Base-by-base conservation (phyloP, 2,329 filamentous ascomycete species). In the Epichloe coenophiala region DNA sequence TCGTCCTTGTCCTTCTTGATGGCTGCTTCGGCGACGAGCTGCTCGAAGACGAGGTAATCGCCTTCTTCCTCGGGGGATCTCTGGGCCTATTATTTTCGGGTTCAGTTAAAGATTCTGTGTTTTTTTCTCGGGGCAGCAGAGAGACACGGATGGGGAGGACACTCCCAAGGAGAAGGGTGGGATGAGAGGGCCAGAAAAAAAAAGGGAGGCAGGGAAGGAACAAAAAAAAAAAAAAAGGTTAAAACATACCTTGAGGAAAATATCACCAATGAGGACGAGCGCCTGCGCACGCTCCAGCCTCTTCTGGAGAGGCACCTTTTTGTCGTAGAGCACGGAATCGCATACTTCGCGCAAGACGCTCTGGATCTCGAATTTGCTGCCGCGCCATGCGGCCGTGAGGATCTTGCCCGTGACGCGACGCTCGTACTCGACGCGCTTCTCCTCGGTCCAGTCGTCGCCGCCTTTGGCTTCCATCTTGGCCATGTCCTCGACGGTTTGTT, bases 401-500 rank as follows among this genome's bases (percentile, higher is more conserved):
- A 98, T 97, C 78, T 98, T 98, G 62, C 93, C 93, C 9, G 93
- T 98, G 23, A 97, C 91, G 59, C 85, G 83, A 63, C 91, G 84
- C 75, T 97, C 93, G 62, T 95, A 96, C 71, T 98, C 93, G 41
- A 84, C 83, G 70, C 90, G 89, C 74, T 86, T 90, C 80, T 97
- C 93, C 55, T 98, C 93, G 1, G 93, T 97, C 93, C 93, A 98
- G 54, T 95, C 89, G 51, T 96, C 93, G 47, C 93, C 93, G 49
- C 91, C 93, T 62, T 84, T 83, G 73, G 96, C 87, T 71, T 98
- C 93, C 69, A 91, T 76, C 66, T 91, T 89, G 50, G 89, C 90
- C 93, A 98, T 97, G 68, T 96, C 91, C 72, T 98, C 91, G 81
- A 98, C 95, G 53, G 90, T 95, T 73, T 95, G 85, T 72, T 98